Percentiles rank a stretch among this genome's conserved stretches.
phyloP scores from a whole-genome alignment of 805 yeast species.

The Wickerhamiella lipophila region DNA sequence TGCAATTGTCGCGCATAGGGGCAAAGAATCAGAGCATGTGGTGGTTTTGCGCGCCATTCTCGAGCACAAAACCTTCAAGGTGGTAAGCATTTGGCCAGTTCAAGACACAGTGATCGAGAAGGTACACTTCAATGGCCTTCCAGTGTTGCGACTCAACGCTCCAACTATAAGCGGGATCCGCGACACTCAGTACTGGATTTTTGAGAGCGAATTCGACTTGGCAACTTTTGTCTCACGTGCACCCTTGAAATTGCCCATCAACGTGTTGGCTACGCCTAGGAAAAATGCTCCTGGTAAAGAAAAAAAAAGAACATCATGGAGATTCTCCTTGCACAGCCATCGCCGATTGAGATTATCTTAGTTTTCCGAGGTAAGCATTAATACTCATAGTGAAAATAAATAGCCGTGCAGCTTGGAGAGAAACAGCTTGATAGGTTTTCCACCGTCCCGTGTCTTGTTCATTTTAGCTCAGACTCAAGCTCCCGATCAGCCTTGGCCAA shows the following conservation, averaged over 20 bases:
- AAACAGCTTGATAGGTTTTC: no score
- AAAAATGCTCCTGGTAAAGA: neutral
- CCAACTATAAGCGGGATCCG: neutral
- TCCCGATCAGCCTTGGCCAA: slow-evolving; percentile 18
- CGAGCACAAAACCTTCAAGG: neutral
- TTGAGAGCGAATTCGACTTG: neutral
- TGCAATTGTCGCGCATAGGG: neutral
- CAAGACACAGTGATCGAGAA: neutral
- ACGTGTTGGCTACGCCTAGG: neutral
- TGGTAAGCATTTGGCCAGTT: neutral
- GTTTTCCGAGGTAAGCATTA: no score
- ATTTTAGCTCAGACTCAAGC: no score
- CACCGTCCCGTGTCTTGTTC: no score
- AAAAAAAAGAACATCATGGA: neutral
- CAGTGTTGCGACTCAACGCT: neutral
- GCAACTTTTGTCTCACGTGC: neutral
- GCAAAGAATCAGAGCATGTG: neutral
- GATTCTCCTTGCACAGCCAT: neutral
- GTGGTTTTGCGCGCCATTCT: neutral
- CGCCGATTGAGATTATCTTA: no score
- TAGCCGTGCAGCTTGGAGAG: no score
- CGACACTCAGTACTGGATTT: neutral
- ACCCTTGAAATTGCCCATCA: neutral
- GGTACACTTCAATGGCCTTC: neutral
- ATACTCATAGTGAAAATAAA: no score